phyloP scores from a whole-genome alignment of 2,329 filamentous ascomycete species.

The Microcera coccophila region DNA sequence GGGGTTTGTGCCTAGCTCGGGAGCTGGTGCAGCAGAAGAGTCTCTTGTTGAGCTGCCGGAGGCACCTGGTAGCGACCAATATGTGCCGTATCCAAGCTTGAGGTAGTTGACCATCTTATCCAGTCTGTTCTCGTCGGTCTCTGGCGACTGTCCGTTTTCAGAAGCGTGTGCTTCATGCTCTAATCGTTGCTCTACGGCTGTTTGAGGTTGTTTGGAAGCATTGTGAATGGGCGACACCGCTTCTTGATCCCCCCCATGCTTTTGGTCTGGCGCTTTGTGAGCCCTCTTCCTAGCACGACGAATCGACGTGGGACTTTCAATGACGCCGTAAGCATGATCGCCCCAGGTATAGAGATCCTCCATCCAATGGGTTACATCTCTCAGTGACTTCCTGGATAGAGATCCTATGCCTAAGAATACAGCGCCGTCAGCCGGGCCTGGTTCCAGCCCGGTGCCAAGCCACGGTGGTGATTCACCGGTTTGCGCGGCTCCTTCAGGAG shows the following conservation, averaged over 20 bases:
- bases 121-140: conserved; percentile 37
- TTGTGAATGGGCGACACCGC: not conserved
- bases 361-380: conserved; percentile 78
- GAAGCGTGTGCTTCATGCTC: not conserved
- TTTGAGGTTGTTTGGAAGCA: not conserved
- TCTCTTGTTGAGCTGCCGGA: conserved; percentile 15
- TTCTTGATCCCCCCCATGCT: conserved; percentile 2
- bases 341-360: conserved; percentile 84
- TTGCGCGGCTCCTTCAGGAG: conserved; percentile 20
- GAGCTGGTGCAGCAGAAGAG: conserved; percentile 9
- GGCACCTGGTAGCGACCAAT: conserved; percentile 50
- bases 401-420: conserved; percentile 80
- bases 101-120: conserved; percentile 61
- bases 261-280: conserved; percentile 10
- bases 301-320: conserved; percentile 69
- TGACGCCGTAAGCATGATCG: conserved; percentile 77
- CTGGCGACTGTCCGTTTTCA: conserved; percentile 15
- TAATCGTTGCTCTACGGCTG: not conserved
- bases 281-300: conserved; percentile 45
- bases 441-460: conserved; percentile 68
- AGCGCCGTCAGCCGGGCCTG: conserved; percentile 72
- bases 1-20: conserved; percentile 11
- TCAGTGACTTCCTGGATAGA: conserved; percentile 66
- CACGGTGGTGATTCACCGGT: conserved; percentile 45
- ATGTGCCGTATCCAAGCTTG: conserved; percentile 64